Evolutionary conservation across 768 basidiomycete genomes (phyloP).

Genomic region (Termitomyces sp.): DNA sequence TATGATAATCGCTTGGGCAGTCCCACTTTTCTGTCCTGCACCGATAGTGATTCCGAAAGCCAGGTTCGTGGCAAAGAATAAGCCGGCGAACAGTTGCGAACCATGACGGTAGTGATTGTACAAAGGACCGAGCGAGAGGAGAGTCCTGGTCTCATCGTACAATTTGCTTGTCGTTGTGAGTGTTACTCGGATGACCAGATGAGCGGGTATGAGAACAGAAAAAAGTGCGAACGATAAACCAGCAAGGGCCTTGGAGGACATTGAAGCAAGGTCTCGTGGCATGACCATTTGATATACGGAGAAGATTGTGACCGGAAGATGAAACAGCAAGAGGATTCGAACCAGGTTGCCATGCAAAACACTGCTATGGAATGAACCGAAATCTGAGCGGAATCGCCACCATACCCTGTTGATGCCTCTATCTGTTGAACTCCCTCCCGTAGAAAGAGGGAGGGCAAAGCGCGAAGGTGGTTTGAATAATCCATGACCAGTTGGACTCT

Average conservation of each 20-base stretch:
- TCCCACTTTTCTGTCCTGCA: slow-evolving; percentile 85
- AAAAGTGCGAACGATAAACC: slow-evolving; percentile 76
- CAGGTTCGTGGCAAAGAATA: slow-evolving; percentile 79
- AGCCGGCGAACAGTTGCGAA: slow-evolving; percentile 80
- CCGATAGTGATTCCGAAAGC: slow-evolving; percentile 83
- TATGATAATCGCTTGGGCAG: slow-evolving; percentile 87
- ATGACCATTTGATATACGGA: slow-evolving; percentile 82
- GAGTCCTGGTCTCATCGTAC: slow-evolving; percentile 90
- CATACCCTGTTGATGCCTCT: slow-evolving; percentile 37
- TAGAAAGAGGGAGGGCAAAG: slow-evolving; percentile 19
- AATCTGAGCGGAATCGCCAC: slow-evolving; percentile 53
- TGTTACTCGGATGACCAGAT: slow-evolving; percentile 73
- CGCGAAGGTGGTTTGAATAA: slow-evolving; percentile 20
- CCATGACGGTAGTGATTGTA: slow-evolving; percentile 95
- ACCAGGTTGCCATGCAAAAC: slow-evolving; percentile 88
- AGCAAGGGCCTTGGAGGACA: slow-evolving; percentile 70
- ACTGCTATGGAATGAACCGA: slow-evolving; percentile 76
- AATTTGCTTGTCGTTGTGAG: slow-evolving; percentile 83
- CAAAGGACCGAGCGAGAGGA: slow-evolving; percentile 85
- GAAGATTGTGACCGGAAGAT: slow-evolving; percentile 91
- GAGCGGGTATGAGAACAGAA: slow-evolving; percentile 70
- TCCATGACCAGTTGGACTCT: slow-evolving; percentile 19
- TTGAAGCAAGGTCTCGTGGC: slow-evolving; percentile 41
- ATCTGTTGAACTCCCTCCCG: slow-evolving; percentile 21
- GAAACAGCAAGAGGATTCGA: slow-evolving; percentile 87